phyloP scores from a whole-genome alignment of 1,139 yeast genomes.

The Pichia cactophila region DNA sequence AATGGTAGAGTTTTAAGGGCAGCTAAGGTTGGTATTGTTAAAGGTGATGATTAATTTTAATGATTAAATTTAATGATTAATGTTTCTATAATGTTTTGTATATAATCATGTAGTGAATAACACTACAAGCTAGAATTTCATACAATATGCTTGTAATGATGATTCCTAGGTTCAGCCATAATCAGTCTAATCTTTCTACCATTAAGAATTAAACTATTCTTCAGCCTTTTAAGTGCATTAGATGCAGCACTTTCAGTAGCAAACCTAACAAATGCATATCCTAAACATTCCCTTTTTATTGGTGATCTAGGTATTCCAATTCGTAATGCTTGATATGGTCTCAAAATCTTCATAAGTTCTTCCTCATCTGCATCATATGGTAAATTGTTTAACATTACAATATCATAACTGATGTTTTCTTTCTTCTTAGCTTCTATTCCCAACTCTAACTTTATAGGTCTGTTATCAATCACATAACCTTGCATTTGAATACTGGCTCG shows the following conservation, averaged over 20 bases:
- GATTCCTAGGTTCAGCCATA: constrained; percentile 38
- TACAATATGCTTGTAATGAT: constrained; percentile 22
- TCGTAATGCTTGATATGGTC: constrained; percentile 22
- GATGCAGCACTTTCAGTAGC: constrained; percentile 38
- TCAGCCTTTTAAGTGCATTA: constrained; percentile 38
- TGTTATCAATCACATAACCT: constrained; percentile 22
- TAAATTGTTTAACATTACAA: constrained; percentile 21
- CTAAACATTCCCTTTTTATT: constrained; percentile 28
- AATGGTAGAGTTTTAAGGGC: constrained; percentile 90
- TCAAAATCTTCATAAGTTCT: constrained; percentile 21
- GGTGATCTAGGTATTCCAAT: constrained; percentile 24
- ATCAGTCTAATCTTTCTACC: constrained; percentile 28
- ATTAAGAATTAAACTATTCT: constrained; percentile 31
- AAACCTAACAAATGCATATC: constrained; percentile 51
- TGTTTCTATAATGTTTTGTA: constrained; percentile 6
- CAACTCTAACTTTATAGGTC: constrained; percentile 19
- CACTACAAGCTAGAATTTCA: constrained; percentile 4
- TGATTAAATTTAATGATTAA: constrained; percentile 1
- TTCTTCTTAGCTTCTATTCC: constrained; percentile 8
- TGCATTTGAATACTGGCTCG: constrained; percentile 26
- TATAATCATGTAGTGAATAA: background rate
- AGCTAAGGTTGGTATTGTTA: constrained; percentile 93
- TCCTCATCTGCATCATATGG: constrained; percentile 21
- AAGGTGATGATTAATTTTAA: constrained; percentile 34
- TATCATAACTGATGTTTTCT: constrained; percentile 16